Evolutionary conservation across 495 filamentous ascomycete species (phyloP).

Genomic region (Daldinia caldariorum): DNA sequence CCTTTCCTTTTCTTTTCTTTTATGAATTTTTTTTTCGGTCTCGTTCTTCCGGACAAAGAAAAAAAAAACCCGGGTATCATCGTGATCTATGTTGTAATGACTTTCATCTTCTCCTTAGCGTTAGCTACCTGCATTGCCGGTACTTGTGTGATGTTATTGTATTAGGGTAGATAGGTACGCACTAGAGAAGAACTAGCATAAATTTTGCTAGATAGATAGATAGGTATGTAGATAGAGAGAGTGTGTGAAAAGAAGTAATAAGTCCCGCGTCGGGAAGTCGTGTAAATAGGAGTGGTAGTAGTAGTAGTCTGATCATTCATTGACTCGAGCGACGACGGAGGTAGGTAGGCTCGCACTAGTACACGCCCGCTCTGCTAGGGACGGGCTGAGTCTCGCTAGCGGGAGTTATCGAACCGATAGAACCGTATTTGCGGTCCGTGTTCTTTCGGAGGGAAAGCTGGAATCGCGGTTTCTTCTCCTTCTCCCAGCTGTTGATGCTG

Average conservation of each 20-base stretch:
- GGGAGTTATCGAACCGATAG: constrained; percentile 31
- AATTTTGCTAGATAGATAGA: background rate
- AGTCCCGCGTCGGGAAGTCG: background rate
- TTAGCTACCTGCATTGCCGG: constrained; percentile 2
- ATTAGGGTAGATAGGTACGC: background rate
- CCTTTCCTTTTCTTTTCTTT: background rate
- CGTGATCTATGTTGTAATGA: background rate
- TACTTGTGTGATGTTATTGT: background rate
- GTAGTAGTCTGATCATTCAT: no score
- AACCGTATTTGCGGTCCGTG: constrained; percentile 30
- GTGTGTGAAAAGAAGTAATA: no score
- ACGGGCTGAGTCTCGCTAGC: constrained; percentile 29
- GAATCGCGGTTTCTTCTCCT: constrained; percentile 42
- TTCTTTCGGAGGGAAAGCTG: constrained; percentile 49
- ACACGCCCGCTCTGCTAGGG: constrained; percentile 36
- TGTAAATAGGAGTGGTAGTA: no score
- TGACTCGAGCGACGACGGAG: no score
- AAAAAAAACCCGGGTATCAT: constrained; percentile 5
- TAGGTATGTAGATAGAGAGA: background rate
- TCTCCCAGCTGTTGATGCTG: constrained; percentile 49
- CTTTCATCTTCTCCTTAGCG: background rate
- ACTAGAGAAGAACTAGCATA: background rate
- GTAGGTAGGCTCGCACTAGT: constrained; percentile 20
- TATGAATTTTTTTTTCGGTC: no score
- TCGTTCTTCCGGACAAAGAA: background rate